Base-by-base conservation (phyloP, 2,329 filamentous ascomycete species). In the Exserohilum turcica region DNA sequence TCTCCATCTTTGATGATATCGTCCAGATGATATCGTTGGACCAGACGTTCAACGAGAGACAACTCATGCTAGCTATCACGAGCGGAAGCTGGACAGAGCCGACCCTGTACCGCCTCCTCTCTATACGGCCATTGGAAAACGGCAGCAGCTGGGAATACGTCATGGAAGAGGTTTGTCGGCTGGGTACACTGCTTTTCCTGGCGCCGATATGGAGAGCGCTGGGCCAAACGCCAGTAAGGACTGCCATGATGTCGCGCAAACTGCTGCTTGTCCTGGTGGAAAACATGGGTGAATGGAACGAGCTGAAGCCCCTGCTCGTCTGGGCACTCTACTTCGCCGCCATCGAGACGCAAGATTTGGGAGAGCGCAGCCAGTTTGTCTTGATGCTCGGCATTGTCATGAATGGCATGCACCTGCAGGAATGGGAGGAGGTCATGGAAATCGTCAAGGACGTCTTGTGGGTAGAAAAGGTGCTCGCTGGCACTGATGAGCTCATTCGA, bases 1-100 rank as follows among this genome's bases (percentile, higher is more conserved):
- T 72, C 24, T 56, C 61, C 2, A 60, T 71, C 16, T 71, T 72
- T 32, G 67, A 71, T 33, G 63, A 71, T 42, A 31, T 68, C 5
- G 35, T 56, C 8, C 64, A 71, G 19, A 31, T 71, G 3, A 63
- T 70, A 9, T 65, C 57, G 6, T 57, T 67, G 6, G 66, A 71
- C 39, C 52, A 57, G 21, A 59, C 59, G 5, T 65, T 71, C 31
- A 63, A 57, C n/a, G 52, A 65, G 6, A 43, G 56, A n/a, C 60
- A 71, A 27, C 29, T 63, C 3, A 54, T 61, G 21, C 38, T 63
- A n/a, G 65, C 65, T 3, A 47, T 54, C 8, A 64, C 61, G 9
- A 69, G 62, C 21, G 66, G 66, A 18, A 63, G 60, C 15, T 71
- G 67, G 68, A 57, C 68, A 32, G 68, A 72, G 43, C 65, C 67